Conservation (phyloP, 495 filamentous ascomycete genomes). For the Wilcoxina mikolae region DNA sequence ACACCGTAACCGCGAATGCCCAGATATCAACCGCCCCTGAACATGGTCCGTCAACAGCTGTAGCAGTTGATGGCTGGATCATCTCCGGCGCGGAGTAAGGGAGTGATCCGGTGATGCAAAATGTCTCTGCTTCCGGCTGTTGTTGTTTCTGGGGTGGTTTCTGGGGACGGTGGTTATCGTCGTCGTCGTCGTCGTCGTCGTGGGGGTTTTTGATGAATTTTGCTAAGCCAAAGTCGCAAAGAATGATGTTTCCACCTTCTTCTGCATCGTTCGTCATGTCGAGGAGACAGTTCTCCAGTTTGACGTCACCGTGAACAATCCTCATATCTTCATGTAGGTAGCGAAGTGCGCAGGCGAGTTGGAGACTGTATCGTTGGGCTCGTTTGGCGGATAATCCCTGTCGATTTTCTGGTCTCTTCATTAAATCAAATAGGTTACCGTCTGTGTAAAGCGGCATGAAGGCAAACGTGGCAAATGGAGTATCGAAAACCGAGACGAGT, state of each 20-base stretch:
- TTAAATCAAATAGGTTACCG: conserved; percentile 55
- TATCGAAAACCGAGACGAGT: conserved; percentile 54
- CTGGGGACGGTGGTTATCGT: conserved; percentile 15
- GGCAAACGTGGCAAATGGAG: conserved; percentile 57
- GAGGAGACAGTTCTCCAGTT: conserved; percentile 62
- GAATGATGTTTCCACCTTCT: conserved; percentile 41
- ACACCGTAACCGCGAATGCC: conserved; percentile 57
- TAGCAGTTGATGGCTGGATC: conserved; percentile 2
- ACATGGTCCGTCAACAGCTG: not conserved
- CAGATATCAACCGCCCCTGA: conserved; percentile 47
- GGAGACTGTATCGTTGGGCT: conserved; percentile 49
- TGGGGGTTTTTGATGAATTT: conserved; percentile 44
- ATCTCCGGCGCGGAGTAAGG: conserved; percentile 22
- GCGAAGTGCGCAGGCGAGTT: conserved; percentile 53
- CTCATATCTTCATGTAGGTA: conserved; percentile 61
- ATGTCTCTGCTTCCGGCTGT: conserved; percentile 24
- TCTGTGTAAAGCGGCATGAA: conserved; percentile 54
- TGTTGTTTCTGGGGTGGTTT: conserved; percentile 22
- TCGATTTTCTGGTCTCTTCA: conserved; percentile 39
- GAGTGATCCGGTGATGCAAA: conserved; percentile 15
- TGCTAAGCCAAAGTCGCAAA: conserved; percentile 66
- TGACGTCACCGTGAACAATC: conserved; percentile 60
- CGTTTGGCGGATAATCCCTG: conserved; percentile 39
- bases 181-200: conserved; percentile 39
- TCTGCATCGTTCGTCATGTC: conserved; percentile 41